Percentiles rank a stretch among this genome's conserved stretches.
These are phyloP conservation scores for Lactifluus pinguis DNA, from an alignment of 768 basidiomycete species.

Conservation along the genomic window DNA sequence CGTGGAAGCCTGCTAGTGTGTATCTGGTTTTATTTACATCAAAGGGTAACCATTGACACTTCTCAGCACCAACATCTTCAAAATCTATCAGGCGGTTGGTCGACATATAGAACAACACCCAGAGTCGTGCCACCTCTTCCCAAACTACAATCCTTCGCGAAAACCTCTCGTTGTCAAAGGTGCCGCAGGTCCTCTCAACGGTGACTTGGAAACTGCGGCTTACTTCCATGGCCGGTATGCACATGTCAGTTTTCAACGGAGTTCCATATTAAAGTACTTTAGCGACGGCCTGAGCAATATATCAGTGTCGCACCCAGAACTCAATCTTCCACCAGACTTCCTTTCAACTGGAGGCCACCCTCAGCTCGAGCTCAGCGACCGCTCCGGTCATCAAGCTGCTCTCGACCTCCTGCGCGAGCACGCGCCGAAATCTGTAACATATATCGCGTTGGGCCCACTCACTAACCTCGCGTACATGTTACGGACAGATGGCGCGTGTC, in stretches of 20 bases:
- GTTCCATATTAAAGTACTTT: background rate
- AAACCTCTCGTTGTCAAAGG: slow-evolving; percentile 64
- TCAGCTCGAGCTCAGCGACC: slow-evolving; percentile 39
- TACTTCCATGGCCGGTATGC: slow-evolving; percentile 78
- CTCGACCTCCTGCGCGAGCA: slow-evolving; percentile 44
- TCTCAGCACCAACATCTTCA: slow-evolving; percentile 61
- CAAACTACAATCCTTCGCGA: slow-evolving; percentile 41
- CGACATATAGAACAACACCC: slow-evolving; percentile 50
- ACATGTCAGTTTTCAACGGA: background rate
- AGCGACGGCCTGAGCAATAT: slow-evolving; percentile 69
- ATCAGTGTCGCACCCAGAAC: slow-evolving; percentile 53
- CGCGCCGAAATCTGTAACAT: slow-evolving; percentile 51
- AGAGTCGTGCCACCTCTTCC: slow-evolving; percentile 45
- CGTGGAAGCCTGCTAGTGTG: slow-evolving; percentile 50
- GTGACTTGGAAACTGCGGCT: slow-evolving; percentile 63
- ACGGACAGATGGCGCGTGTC: slow-evolving; percentile 41
- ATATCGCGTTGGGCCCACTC: slow-evolving; percentile 65
- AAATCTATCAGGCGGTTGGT: slow-evolving; percentile 60
- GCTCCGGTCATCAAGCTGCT: slow-evolving; percentile 44
- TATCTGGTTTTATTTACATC: slow-evolving; percentile 11
- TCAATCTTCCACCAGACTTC: slow-evolving; percentile 30
- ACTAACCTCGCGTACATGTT: slow-evolving; percentile 72
- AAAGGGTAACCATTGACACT: background rate
- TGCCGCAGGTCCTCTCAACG: slow-evolving; percentile 55
- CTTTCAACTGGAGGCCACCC: slow-evolving; percentile 26